Evolutionary conservation across 805 yeast genomes (phyloP), one percentile per base, ranked within the genome.

Genomic region (Cephaloascus albidus): DNA sequence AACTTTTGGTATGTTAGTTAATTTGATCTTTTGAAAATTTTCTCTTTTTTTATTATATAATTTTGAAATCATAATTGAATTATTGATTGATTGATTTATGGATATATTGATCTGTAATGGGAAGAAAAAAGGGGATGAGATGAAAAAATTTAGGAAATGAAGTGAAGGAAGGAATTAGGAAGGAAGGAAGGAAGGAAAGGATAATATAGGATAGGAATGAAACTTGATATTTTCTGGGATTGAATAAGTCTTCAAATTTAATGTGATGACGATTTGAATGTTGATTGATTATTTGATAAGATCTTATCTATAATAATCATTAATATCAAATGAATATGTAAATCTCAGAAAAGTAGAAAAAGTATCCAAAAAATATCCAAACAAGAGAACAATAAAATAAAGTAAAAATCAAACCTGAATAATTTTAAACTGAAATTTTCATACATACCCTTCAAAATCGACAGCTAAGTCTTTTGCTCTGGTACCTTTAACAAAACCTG

Each of bases 381-480:
- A 16, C 16, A n/a, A 30, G 31, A 20, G 20, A 27, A 18, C n/a
- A 4, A 14, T 16, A 31, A 17, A 26, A 39, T n/a, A 38, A 30
- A 36, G 36, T 8, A 38, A 3, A 37, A 36, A 37, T 15, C 19
- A 23, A 23, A 23, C 28, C 28, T 8, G 28, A 23, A 23, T 23
- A 23, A 12, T 17, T 27, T 37, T 6, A 40, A 28, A 36, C 10
- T 16, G 36, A 34, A 36, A 31, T 20, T 20, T 20, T 28, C n/a
- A 46, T 52, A 75, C 81, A 56, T 68, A 78, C 78, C 63, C 65
- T 55, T 78, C 83, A 48, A 78, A 76, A 35, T 70, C 72, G 16
- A 75, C 72, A 18, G 83, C 82, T 46, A 78, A 60, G 39, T 71
- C 76, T 38, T 69, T 70, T 14, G 83, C 83, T 50, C 66, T 65